A percentile compares a stretch with the other conserved stretches of the same genome.
These are phyloP conservation scores for Solanum virginianum DNA, from an alignment of 257 asterid species.

Conservation along the genomic window DNA sequence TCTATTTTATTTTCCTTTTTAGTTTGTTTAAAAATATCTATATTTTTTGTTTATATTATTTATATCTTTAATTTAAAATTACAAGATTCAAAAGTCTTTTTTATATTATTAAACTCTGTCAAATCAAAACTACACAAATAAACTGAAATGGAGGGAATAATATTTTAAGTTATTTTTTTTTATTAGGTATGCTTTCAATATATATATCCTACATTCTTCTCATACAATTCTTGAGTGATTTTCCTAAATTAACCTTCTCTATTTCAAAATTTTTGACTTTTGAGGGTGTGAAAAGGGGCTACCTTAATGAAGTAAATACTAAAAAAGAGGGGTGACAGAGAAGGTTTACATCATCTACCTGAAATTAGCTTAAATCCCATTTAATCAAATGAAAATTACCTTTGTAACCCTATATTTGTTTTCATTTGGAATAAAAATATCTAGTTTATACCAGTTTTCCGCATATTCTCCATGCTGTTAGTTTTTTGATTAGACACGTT, in stretches of 20 bases:
- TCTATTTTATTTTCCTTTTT: background rate
- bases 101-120: background rate
- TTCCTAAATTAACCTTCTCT: background rate
- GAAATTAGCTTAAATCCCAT: conserved; percentile 36
- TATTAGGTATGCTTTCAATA: background rate
- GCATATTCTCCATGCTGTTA: conserved; percentile 8
- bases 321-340: background rate
- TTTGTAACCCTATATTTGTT: background rate
- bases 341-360: conserved; percentile 23
- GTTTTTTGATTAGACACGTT: conserved; percentile 20
- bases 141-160: background rate
- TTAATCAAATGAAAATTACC: conserved; percentile 20
- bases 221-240: background rate
- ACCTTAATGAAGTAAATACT: background rate
- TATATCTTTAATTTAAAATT: no score
- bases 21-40: no score
- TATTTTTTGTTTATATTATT: no score
- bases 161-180: background rate
- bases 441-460: background rate
- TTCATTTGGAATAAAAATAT: conserved; percentile 1
- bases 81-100: no score
- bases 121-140: background rate
- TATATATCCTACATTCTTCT: background rate
- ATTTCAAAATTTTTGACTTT: background rate
- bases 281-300: conserved; percentile 17